These are phyloP conservation scores for Trypanosoma rangeli DNA, from an alignment of 208 protist species.

Conservation along the genomic window DNA sequence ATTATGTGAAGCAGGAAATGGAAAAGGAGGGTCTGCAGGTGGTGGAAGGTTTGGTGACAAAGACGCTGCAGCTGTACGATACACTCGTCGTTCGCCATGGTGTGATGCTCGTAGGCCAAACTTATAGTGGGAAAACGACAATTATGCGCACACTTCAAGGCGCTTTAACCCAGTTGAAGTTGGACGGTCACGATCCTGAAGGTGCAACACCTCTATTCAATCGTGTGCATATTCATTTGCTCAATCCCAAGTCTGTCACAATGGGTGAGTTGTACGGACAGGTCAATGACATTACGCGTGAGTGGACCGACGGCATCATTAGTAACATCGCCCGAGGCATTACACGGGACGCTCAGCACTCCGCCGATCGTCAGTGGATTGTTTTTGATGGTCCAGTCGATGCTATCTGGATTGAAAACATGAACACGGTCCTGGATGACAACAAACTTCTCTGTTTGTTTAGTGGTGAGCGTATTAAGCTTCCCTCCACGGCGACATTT, in stretches of 20 bases:
- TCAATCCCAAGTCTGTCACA: constrained; percentile 97
- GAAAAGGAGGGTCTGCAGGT: constrained; percentile 66
- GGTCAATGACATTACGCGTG: constrained; percentile 96
- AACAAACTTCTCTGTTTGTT: constrained; percentile 98
- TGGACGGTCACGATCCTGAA: constrained; percentile 70
- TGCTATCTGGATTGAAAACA: constrained; percentile 99
- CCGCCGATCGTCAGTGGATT: constrained; percentile 92
- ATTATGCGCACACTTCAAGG: constrained; percentile 76
- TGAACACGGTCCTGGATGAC: constrained; percentile 99
- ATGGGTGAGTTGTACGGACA: constrained; percentile 96
- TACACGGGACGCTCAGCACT: constrained; percentile 68
- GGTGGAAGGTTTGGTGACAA: constrained; percentile 84
- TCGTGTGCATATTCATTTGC: constrained; percentile 69
- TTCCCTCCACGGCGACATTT: constrained; percentile 91
- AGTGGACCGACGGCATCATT: constrained; percentile 97
- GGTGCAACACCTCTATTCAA: constrained; percentile 80
- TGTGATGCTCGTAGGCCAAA: constrained; percentile 96
- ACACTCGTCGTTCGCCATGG: constrained; percentile 92
- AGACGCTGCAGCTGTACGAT: constrained; percentile 94
- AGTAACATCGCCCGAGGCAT: constrained; percentile 91
- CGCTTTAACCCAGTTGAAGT: constrained; percentile 80
- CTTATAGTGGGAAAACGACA: constrained; percentile 93
- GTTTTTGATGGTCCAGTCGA: constrained; percentile 99
- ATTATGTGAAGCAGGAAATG: constrained; percentile 78
- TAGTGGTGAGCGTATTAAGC: constrained; percentile 96